These are phyloP conservation scores for Chaetomiaceae sp. DNA, from an alignment of 2,329 filamentous ascomycete genomes.

Conservation along the genomic window DNA sequence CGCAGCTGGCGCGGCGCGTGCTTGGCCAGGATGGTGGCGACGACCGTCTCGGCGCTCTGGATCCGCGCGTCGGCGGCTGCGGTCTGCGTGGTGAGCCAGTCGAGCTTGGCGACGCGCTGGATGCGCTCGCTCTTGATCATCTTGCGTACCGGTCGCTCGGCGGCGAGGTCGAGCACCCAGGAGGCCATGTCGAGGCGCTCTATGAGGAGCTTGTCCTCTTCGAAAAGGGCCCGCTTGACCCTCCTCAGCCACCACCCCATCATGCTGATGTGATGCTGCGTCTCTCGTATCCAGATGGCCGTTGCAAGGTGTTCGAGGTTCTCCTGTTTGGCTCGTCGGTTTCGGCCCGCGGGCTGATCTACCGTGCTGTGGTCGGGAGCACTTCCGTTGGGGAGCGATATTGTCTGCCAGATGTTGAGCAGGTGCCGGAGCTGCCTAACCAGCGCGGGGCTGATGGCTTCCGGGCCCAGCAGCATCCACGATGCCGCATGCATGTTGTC, in stretches of 20 bases:
- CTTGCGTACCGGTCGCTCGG: background rate
- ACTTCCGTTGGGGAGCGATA: background rate
- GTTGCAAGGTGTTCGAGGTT: conserved; percentile 9
- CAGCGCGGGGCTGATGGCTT: background rate
- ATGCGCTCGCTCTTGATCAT: conserved; percentile 1
- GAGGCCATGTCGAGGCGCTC: conserved; percentile 9
- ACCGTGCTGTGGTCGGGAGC: too few species aligned
- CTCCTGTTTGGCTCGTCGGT: background rate
- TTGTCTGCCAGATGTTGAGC: conserved; percentile 13
- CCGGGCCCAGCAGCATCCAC: conserved; percentile 13
- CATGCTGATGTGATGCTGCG: background rate
- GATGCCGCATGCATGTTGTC: conserved; percentile 23
- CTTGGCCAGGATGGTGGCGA: conserved; percentile 3
- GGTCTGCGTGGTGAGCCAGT: conserved; percentile 7
- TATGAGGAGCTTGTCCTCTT: background rate
- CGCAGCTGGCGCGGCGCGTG: conserved; percentile 2
- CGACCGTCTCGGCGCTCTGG: background rate
- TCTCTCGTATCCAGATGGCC: conserved; percentile 15
- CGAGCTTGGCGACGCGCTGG: conserved; percentile 11
- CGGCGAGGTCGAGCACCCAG: background rate
- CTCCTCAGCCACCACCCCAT: conserved; percentile 1
- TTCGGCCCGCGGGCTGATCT: background rate
- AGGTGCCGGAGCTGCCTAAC: conserved; percentile 16
- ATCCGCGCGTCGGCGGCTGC: background rate
- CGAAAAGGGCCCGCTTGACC: background rate